Evolutionary conservation across 768 basidiomycete species (phyloP).

Genomic region (Gautieria morchelliformis): DNA sequence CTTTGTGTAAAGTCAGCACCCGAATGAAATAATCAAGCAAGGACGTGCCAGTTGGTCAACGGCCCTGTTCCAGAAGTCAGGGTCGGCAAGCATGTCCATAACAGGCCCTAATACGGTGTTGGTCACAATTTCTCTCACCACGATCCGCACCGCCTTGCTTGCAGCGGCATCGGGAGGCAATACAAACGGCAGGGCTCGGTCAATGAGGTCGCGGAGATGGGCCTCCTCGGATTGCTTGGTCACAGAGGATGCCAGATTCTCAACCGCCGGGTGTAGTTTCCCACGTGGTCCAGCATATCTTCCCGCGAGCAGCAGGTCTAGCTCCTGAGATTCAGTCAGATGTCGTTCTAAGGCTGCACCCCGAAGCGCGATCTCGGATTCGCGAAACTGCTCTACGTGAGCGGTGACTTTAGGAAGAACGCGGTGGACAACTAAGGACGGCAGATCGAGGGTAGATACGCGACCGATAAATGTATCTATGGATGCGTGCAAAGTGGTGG

Average conservation of each 20-base stretch:
- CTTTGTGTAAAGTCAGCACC: slow-evolving; percentile 20
- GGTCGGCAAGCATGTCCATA: slow-evolving; percentile 88
- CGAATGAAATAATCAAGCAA: neutral
- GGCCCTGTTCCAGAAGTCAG: slow-evolving; percentile 93
- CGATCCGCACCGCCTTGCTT: slow-evolving; percentile 62
- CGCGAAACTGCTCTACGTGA: slow-evolving; percentile 84
- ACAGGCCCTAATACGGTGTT: slow-evolving; percentile 79
- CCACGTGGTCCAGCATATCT: slow-evolving; percentile 60
- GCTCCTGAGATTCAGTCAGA: slow-evolving; percentile 82
- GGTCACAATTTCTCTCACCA: slow-evolving; percentile 73
- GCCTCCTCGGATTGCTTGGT: slow-evolving; percentile 85
- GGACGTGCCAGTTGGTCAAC: slow-evolving; percentile 82
- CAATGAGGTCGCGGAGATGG: slow-evolving; percentile 66
- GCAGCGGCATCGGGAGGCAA: slow-evolving; percentile 67
- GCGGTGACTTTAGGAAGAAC: slow-evolving; percentile 83
- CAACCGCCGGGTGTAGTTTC: slow-evolving; percentile 76
- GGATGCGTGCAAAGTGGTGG: slow-evolving; percentile 58
- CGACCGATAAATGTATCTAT: slow-evolving; percentile 50
- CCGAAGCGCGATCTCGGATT: slow-evolving; percentile 79
- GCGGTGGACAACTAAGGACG: slow-evolving; percentile 69
- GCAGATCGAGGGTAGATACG: slow-evolving; percentile 52
- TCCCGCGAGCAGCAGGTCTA: slow-evolving; percentile 78
- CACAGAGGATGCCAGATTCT: slow-evolving; percentile 81
- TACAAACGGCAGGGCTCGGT: slow-evolving; percentile 58
- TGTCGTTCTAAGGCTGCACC: slow-evolving; percentile 75